Evolutionary conservation across 2,329 filamentous ascomycete species (phyloP).

Genomic region (Sclerotinia sclerotiorum): DNA sequence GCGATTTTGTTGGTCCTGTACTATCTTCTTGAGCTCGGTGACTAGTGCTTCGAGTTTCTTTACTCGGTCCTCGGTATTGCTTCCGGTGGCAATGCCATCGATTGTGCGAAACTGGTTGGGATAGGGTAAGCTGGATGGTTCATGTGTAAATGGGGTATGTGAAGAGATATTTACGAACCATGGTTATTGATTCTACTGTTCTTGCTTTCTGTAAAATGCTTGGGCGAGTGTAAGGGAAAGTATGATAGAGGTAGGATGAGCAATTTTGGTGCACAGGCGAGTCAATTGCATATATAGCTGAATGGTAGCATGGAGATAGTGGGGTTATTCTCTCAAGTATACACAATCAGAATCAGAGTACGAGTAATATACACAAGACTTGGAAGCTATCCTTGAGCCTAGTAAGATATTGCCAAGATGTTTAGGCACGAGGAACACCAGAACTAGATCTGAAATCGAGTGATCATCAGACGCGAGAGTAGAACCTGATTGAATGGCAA

Average conservation of each 20-base stretch:
- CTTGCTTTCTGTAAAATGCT: background rate
- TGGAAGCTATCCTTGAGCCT: background rate
- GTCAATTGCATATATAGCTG: conserved; percentile 1
- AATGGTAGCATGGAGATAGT: background rate
- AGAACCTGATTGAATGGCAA: background rate
- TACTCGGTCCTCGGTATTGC: background rate
- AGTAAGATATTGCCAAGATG: background rate
- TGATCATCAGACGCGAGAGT: background rate
- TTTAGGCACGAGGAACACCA: background rate
- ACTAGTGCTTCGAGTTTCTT: conserved; percentile 6
- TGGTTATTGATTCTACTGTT: background rate
- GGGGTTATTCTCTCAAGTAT: background rate
- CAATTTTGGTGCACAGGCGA: background rate
- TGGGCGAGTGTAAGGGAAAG: background rate
- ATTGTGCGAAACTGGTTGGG: conserved; percentile 1
- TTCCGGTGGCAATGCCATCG: background rate
- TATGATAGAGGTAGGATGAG: background rate
- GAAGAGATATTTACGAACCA: background rate
- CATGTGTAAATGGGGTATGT: background rate
- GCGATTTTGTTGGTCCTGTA: conserved; percentile 1
- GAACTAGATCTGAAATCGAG: background rate
- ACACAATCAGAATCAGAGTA: background rate
- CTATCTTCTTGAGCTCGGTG: conserved; percentile 4
- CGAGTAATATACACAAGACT: background rate
- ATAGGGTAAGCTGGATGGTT: background rate